Conservation (phyloP, 495 filamentous ascomycete genomes). For the Poronia punctata region DNA sequence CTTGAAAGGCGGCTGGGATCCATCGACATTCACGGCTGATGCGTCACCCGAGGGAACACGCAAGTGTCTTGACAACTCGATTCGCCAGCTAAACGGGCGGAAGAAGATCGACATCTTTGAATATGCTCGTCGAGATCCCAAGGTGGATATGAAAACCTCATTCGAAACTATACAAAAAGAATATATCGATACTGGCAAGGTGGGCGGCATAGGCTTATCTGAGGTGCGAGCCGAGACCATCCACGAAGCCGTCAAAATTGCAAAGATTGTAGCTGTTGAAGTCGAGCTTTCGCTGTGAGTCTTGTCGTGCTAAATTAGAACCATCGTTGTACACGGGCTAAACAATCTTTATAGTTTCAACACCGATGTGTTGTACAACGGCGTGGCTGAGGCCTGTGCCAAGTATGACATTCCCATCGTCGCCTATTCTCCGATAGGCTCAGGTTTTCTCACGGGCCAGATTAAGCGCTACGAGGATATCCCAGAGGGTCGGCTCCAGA, state of each 20-base stretch:
- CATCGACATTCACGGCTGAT: constrained; percentile 36
- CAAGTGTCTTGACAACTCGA: constrained; percentile 58
- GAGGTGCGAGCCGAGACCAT: constrained; percentile 75
- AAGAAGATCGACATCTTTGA: constrained; percentile 83
- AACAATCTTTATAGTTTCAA: constrained; percentile 44
- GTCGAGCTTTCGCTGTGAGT: constrained; percentile 68
- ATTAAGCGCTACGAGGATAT: constrained; percentile 57
- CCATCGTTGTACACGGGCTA: constrained; percentile 61
- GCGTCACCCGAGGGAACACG: constrained; percentile 57
- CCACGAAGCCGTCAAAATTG: constrained; percentile 59
- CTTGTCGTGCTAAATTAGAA: constrained; percentile 26
- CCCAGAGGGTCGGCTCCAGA: constrained; percentile 50
- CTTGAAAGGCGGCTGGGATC: constrained; percentile 54
- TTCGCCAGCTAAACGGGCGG: constrained; percentile 58
- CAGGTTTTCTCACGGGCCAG: constrained; percentile 47
- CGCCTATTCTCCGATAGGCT: constrained; percentile 38
- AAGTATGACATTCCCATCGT: constrained; percentile 70
- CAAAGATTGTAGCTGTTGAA: constrained; percentile 69
- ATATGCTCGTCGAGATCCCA: constrained; percentile 63
- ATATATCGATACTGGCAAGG: constrained; percentile 66
- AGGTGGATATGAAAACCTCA: constrained; percentile 42
- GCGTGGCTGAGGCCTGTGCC: constrained; percentile 62
- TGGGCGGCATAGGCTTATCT: constrained; percentile 70
- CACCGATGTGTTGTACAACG: constrained; percentile 50
- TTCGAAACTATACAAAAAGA: constrained; percentile 49